A percentile compares a stretch with the other conserved stretches of the same genome.
Conservation (phyloP, 139 green algal species). For the Chara braunii region DNA sequence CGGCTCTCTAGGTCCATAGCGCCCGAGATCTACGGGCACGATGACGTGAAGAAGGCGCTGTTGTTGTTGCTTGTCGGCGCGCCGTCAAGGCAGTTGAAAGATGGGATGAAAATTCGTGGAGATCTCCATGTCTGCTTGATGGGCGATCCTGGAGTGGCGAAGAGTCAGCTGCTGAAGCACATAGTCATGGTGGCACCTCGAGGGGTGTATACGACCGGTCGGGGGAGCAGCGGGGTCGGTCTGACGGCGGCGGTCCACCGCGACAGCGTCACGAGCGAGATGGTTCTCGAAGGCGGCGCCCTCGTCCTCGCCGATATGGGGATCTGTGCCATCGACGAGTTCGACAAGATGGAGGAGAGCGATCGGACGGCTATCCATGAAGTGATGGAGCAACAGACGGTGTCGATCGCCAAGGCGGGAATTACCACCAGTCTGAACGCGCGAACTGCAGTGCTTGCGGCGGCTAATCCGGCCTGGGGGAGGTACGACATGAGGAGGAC, state of each 20-base stretch:
- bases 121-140: conserved; percentile 98
- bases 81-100: conserved; percentile 58
- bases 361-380: conserved; percentile 97
- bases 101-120: conserved; percentile 89
- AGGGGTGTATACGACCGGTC: conserved; percentile 94
- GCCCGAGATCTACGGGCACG: conserved; percentile 50
- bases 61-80: conserved; percentile 92
- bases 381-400: conserved; percentile 82
- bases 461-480: conserved; percentile 92
- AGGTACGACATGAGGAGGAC: conserved; percentile 82
- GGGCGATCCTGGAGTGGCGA: conserved; percentile 97
- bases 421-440: conserved; percentile 99
- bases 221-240: conserved; percentile 86
- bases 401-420: conserved; percentile 96
- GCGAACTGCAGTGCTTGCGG: conserved; percentile 87
- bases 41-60: conserved; percentile 64
- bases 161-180: conserved; percentile 77
- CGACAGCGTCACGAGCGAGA: conserved; percentile 83
- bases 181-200: conserved; percentile 56
- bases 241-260: conserved; percentile 85
- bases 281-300: conserved; percentile 92
- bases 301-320: conserved; percentile 96
- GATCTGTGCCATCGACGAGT: conserved; percentile 99
- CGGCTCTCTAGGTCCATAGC: conserved; percentile 45
- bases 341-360: conserved; percentile 99